Evolutionary conservation across 345 rosid species (phyloP), one percentile per base, ranked within the genome.

Genomic region (Eucalyptus marginata): DNA sequence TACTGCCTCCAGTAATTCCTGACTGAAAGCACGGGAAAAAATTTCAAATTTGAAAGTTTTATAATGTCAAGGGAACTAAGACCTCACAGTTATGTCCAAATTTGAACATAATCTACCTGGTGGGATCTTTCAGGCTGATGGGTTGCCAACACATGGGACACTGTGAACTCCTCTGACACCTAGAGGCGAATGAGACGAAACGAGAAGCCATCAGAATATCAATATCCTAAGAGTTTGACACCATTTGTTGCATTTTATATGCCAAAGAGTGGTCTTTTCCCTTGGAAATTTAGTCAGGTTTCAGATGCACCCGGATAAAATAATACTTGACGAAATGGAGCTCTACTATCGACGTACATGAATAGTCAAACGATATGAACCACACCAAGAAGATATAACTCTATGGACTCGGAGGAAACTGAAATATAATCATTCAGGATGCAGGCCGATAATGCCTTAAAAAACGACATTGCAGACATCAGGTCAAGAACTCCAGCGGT

Each of bases 141-240:
- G 99, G 89, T 90, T 97, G 99, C 98, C 98, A 96, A 87, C 99
- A 98, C 99, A 98, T 98, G 13, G 99, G 99, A 93, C 99, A 98
- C 87, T 97, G 98, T 52, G 99, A 97, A 89, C 99, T 98, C 93
- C 99, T 96, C 88, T 98, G 99, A 89, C 99, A 98, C 99, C 99
- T 97, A 89, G 62, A 92, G 89, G 71, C 36, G 50, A 40, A 86
- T 84, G 29, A 88, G 46, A 49, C 40, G 31, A 54, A 31, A 85
- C 43, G 31, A 68, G 64, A 58, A 25, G 62, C 20, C 50, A 47
- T 52, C 56, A 49, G 49, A 29, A 88, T 87, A 54, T 40, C 18
- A 36, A 86, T 33, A 54, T 36, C n/a, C 16, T 5, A 40, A 76
- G 47, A 76, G 47, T 76, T 76, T 40, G 27, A 76, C 47, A 40